Percentiles rank a stretch among this genome's conserved stretches.
Evolutionary conservation across 495 filamentous ascomycete genomes (phyloP).

Genomic region (Aspergillus haitiensis): DNA sequence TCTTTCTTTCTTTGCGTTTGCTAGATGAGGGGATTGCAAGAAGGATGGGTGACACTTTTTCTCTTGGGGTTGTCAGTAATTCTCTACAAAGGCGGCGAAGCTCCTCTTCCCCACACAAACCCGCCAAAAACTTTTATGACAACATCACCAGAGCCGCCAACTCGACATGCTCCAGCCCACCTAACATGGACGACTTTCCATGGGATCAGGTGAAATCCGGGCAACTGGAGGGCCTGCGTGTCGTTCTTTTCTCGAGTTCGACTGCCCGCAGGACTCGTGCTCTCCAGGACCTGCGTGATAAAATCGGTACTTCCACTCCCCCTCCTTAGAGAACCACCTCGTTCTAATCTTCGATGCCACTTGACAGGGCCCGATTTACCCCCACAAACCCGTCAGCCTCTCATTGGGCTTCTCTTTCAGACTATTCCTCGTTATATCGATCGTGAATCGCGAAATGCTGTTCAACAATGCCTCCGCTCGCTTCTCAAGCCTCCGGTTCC

Average conservation of each 20-base stretch:
- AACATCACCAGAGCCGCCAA: constrained; percentile 35
- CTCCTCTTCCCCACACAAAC: constrained; percentile 28
- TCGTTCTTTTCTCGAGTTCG: constrained; percentile 50
- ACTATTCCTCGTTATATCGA: constrained; percentile 88
- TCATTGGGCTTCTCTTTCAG: constrained; percentile 73
- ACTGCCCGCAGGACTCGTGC: constrained; percentile 48
- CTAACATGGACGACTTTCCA: constrained; percentile 50
- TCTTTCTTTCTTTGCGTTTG: background rate
- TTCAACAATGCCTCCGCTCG: constrained; percentile 69
- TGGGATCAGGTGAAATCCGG: constrained; percentile 52
- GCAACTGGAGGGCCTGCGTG: constrained; percentile 47
- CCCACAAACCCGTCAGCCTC: constrained; percentile 33
- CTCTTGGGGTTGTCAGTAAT: background rate
- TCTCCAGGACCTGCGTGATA: constrained; percentile 52
- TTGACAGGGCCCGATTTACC: constrained; percentile 37
- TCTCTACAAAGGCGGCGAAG: constrained; percentile 18
- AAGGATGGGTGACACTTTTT: background rate
- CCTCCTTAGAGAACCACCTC: background rate
- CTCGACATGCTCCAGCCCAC: constrained; percentile 31
- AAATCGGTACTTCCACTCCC: constrained; percentile 37
- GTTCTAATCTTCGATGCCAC: background rate
- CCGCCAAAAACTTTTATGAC: constrained; percentile 47
- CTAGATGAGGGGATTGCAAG: background rate
- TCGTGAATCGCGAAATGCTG: constrained; percentile 76
- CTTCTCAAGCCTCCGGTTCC: constrained; percentile 56